Evolutionary conservation across 139 green algal species (phyloP), one percentile per base, ranked within the genome.

Genomic region (Picochlorum sp.): DNA sequence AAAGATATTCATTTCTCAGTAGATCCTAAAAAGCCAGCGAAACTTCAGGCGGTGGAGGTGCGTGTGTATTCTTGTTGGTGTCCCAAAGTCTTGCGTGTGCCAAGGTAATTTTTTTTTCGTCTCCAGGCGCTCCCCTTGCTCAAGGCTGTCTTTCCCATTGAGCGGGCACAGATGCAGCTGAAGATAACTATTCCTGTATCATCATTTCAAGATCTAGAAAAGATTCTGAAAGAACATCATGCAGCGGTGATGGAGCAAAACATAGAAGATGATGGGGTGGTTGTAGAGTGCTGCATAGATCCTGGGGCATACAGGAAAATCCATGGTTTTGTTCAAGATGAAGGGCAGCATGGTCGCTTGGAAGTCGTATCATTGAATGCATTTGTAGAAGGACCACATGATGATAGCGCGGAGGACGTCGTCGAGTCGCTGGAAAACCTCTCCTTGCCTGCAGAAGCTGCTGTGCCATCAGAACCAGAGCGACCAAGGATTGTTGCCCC

Each of bases 141-240:
- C 57, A 74, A 94, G 69, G n/a, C 73, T 46, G 62, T 77, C 4
- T 90, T 98, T 62, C 88, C 84, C 61, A 97, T 98, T 45, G 65
- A 90, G 78, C 82, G 92, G 3, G 93, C 93, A 2, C 77, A 80
- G 74, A 98, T 98, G 93, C 82, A 88, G 9, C 73, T 98, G 46
- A 68, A 74, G 44, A 66, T 96, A 24, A 58, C 56, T 14, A 73
- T 86, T 41, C 78, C 82, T 13, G 44, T 71, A 15, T 49, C 63
- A 20, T 50, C 45, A 34, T 62, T 65, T 44, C 65, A 74, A 14
- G 82, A 85, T 61, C 58, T 90, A 28, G 24, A 66, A 56, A 45
- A 56, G n/a, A 34, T 77, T 15, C 58, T 85, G 49, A 20, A 38
- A n/a, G 18, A 41, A 32, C 51, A 63, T 61, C 47, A 32, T 3